Conservation (phyloP, 78 protist species). For the Dictyostelium discoideum region DNA sequence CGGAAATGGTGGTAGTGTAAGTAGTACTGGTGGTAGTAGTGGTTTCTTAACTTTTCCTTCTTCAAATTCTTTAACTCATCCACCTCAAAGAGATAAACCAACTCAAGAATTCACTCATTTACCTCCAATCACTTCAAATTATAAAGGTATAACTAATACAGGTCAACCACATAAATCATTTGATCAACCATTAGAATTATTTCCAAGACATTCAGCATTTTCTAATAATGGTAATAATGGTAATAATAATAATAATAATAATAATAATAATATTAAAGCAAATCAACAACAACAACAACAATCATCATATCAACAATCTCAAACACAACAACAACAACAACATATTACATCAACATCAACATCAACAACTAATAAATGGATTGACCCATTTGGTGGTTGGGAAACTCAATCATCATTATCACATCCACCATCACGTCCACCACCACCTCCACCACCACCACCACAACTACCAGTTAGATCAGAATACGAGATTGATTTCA, state of each 20-base stretch:
- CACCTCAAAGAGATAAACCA: conserved; percentile 30
- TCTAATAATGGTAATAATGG: not conserved
- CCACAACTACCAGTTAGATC: not conserved
- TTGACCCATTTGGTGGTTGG: not conserved
- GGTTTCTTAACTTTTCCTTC: not conserved
- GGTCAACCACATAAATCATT: not conserved
- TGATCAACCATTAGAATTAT: not conserved
- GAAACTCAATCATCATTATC: not conserved
- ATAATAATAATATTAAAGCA: not conserved
- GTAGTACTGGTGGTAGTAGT: not conserved
- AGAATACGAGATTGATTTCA: conserved; percentile 62
- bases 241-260: too few relatives aligned
- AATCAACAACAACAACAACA: not conserved
- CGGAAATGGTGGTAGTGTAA: not conserved
- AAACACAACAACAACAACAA: not conserved
- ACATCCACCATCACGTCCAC: not conserved
- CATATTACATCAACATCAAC: not conserved
- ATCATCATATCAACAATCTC: not conserved
- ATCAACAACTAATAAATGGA: not conserved
- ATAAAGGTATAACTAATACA: not conserved
- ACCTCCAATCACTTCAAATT: not conserved
- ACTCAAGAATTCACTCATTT: not conserved
- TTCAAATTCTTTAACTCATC: conserved; percentile 16
- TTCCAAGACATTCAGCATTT: not conserved
- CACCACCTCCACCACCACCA: not conserved